Base-by-base conservation (phyloP, 305 asterid genomes). In the Stenogyne calaminthoides region DNA sequence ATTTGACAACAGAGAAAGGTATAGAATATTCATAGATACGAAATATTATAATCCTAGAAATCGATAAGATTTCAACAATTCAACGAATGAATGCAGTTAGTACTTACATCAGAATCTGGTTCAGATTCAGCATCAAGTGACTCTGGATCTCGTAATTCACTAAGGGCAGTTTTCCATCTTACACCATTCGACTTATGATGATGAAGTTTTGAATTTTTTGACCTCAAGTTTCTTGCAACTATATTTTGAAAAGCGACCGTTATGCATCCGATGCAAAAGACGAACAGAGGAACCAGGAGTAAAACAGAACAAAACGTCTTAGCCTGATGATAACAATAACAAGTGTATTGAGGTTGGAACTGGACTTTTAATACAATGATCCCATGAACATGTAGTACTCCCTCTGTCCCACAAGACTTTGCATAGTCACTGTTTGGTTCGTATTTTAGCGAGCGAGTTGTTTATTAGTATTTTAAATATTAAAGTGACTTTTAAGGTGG, bases 191-290 rank as follows among this genome's bases (percentile, higher is more conserved):
- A 68, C 8, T 73, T 54, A 34, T 25, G 61, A 19, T 46, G 84
- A 36, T 66, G 79, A 22, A 42, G 46, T 66, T 73, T 56, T 0
- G 77, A 40, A 62, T 65, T 74, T 10, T 71, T 75, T 63, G 68
- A 58, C 68, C 82, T 83, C 75, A 52, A 62, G 15, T 72, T 80
- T 75, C 66, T 68, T 4, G 80, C 49, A 72, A 55, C 65, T 76
- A 78, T 76, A 67, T 62, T 77, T 56, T 34, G 77, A 59, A 81
- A 79, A 63, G 83, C 77, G 16, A 47, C 69, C 49, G 84, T 69
- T 73, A 87, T 60, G 86, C 88, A 89, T 80, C 80, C 80, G 76
- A 88, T 85, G 89, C 92, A 87, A 72, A 87, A 77, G 80, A 82
- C 89, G 54, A 88, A 49, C 79, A 86, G 75, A 74, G 96, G 85